A percentile compares a stretch with the other conserved stretches of the same genome.
Evolutionary conservation across 2,329 filamentous ascomycete species (phyloP).

Genomic region (Colletotrichum sp.): DNA sequence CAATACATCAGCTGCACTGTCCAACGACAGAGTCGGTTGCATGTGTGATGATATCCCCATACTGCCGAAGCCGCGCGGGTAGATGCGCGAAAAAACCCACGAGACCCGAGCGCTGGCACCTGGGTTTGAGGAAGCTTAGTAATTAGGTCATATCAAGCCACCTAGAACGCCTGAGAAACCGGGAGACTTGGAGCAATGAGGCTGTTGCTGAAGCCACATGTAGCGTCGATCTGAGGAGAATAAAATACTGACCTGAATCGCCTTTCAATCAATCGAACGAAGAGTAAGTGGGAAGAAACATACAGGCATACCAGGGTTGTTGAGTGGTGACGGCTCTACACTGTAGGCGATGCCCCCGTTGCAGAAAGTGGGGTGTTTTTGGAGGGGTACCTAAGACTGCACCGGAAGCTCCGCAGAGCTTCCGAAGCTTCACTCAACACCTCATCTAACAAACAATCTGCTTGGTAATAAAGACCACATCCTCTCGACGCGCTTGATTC

Average conservation of each 20-base stretch:
- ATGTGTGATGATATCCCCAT: not conserved
- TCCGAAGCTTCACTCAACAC: not conserved
- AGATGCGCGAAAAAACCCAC: not conserved
- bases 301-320: not conserved
- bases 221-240: not conserved
- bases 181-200: not conserved
- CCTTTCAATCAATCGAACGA: not conserved
- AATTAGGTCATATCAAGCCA: not conserved
- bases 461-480: not conserved
- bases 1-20: not conserved
- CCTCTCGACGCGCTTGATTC: too few species aligned
- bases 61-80: not conserved
- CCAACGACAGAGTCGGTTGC: not conserved
- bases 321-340: not conserved
- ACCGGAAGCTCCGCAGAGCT: not conserved
- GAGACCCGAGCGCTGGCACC: not conserved
- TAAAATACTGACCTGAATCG: not conserved
- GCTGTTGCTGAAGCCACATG: not conserved
- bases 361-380: slow-evolving; percentile 16
- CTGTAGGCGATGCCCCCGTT: not conserved
- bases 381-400: slow-evolving; percentile 3
- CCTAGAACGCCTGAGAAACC: not conserved
- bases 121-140: not conserved
- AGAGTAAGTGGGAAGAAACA: not conserved
- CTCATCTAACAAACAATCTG: not conserved